Percentiles rank a stretch among this genome's conserved stretches.
Conservation (phyloP, 2,329 filamentous ascomycete species). For the Xylogone sp. region DNA sequence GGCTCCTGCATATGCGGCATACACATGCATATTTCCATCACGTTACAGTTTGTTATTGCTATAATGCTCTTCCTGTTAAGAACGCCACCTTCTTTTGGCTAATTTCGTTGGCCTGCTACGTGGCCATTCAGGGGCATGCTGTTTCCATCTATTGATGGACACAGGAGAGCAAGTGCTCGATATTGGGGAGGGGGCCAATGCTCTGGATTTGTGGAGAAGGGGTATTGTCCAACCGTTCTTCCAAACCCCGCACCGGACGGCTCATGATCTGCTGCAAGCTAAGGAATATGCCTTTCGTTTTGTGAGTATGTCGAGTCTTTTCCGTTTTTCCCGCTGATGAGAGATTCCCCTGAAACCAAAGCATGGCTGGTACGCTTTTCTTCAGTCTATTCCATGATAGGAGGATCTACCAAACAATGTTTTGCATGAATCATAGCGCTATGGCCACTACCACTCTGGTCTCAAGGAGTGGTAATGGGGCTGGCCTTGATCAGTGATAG, state of each 20-base stretch:
- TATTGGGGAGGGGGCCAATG: background rate
- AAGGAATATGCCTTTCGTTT: background rate
- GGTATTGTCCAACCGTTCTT: background rate
- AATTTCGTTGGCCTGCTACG: constrained; percentile 8
- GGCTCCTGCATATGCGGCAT: background rate
- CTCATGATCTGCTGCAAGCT: background rate
- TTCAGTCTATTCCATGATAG: background rate
- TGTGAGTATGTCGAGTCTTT: background rate
- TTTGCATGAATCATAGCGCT: background rate
- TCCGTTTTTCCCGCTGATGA: background rate
- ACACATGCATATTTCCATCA: constrained; percentile 17
- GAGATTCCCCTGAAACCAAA: background rate
- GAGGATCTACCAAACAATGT: background rate
- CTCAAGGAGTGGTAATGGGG: background rate
- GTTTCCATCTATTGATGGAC: background rate
- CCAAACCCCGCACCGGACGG: background rate
- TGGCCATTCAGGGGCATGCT: background rate
- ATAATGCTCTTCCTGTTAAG: constrained; percentile 10
- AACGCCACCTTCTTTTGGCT: constrained; percentile 10
- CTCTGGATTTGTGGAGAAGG: background rate
- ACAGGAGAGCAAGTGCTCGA: background rate
- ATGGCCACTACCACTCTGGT: background rate
- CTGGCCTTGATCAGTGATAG: background rate
- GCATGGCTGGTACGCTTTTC: background rate
- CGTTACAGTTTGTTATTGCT: constrained; percentile 24